These are phyloP conservation scores for Colletotrichum siamense DNA, from an alignment of 2,329 filamentous ascomycete species.

Conservation along the genomic window DNA sequence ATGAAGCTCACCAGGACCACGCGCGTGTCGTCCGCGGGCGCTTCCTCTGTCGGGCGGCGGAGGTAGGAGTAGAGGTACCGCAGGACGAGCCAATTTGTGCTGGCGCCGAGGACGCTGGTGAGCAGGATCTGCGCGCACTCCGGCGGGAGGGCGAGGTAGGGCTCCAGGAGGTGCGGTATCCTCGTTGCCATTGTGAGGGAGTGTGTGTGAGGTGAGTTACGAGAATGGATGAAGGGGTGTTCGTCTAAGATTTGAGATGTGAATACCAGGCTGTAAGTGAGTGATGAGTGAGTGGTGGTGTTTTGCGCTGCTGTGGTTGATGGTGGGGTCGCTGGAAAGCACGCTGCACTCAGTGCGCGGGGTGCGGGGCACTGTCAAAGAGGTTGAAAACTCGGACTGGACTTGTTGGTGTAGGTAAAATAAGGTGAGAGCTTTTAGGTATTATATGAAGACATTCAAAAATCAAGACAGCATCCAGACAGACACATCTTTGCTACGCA, in stretches of 20 bases:
- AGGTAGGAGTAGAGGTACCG: slow-evolving; percentile 59
- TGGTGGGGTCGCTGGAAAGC: neutral
- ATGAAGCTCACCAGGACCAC: slow-evolving; percentile 86
- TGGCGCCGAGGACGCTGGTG: slow-evolving; percentile 70
- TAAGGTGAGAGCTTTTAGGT: fast-evolving
- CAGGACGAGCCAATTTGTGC: slow-evolving; percentile 69
- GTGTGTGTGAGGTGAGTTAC: neutral
- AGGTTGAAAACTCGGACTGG: neutral
- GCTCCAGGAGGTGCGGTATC: slow-evolving; percentile 68
- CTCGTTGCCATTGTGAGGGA: slow-evolving; percentile 48
- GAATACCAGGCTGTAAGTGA: neutral
- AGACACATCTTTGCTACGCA: neutral
- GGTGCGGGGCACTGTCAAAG: neutral
- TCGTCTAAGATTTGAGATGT: neutral
- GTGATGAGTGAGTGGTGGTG: neutral
- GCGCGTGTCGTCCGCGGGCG: slow-evolving; percentile 38
- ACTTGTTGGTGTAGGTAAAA: fast-evolving
- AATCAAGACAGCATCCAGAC: neutral
- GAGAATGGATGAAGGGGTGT: fast-evolving
- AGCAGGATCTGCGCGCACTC: slow-evolving; percentile 68
- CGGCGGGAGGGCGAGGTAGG: slow-evolving; percentile 64
- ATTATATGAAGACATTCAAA: neutral
- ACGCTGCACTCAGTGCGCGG: neutral
- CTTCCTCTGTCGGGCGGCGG: slow-evolving; percentile 8
- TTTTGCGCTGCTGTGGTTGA: neutral